These are phyloP conservation scores for Phalaenopsis aphrodite DNA, from an alignment of 106 monocot species.

Conservation along the genomic window DNA sequence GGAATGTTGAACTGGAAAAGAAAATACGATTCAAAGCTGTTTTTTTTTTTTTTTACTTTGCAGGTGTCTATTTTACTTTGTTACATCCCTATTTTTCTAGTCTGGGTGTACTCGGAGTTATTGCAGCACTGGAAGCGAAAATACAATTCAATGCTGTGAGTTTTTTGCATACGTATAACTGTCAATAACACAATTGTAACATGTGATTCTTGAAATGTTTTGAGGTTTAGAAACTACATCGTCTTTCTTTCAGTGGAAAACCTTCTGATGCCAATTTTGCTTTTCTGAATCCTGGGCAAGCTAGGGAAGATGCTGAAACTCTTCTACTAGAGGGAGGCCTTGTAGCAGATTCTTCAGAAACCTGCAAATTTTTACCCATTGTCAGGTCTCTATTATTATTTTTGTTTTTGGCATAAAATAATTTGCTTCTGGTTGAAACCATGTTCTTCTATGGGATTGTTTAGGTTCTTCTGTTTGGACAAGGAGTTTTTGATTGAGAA, in stretches of 20 bases:
- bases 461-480: constrained; percentile 58
- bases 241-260: constrained; percentile 24
- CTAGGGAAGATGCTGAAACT: constrained; percentile 19
- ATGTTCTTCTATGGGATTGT: constrained; percentile 6
- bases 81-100: too few species aligned
- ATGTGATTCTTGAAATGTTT: neutral
- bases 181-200: neutral
- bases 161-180: neutral
- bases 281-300: constrained; percentile 13
- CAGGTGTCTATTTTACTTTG: too few species aligned
- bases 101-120: too few species aligned
- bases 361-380: constrained; percentile 15
- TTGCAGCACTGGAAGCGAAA: too few species aligned
- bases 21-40: neutral
- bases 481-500: constrained; percentile 52
- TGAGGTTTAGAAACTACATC: neutral
- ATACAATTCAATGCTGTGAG: constrained; percentile 24
- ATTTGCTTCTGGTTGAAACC: neutral
- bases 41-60: too few species aligned
- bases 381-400: constrained; percentile 23
- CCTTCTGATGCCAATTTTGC: constrained; percentile 30
- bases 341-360: constrained; percentile 15
- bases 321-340: constrained; percentile 39
- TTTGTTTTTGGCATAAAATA: neutral
- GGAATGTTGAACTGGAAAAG: constrained; percentile 16